These are phyloP conservation scores for Penicillium sp. DNA, from an alignment of 2,329 filamentous ascomycete species.

Conservation along the genomic window DNA sequence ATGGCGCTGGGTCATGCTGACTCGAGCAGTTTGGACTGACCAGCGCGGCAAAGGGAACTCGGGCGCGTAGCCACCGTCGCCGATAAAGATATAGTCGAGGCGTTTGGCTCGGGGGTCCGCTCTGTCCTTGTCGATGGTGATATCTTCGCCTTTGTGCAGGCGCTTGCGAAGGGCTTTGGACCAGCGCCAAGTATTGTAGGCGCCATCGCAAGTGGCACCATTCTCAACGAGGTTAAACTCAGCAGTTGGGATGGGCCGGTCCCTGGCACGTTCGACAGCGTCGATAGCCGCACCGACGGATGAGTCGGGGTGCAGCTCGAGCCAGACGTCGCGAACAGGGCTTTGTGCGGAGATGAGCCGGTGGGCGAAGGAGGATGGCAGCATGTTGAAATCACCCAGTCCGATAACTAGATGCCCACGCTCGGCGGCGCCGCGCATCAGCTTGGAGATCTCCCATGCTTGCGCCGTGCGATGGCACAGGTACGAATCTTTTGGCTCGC, in stretches of 20 bases:
- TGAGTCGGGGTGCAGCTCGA: conserved; percentile 74
- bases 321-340: conserved; percentile 78
- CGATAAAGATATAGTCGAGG: conserved; percentile 90
- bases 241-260: conserved; percentile 66
- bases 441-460: conserved; percentile 89
- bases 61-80: conserved; percentile 45
- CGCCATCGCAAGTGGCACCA: conserved; percentile 80
- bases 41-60: conserved; percentile 49
- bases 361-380: conserved; percentile 80
- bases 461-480: conserved; percentile 85
- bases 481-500: conserved; percentile 75
- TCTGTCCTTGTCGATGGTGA: conserved; percentile 60
- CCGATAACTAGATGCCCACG: conserved; percentile 78
- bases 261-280: conserved; percentile 61
- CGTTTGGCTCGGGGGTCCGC: conserved; percentile 74
- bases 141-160: conserved; percentile 61
- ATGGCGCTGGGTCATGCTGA: conserved; percentile 78
- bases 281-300: conserved; percentile 71
- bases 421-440: conserved; percentile 75
- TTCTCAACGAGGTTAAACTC: conserved; percentile 74
- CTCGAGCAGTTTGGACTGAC: conserved; percentile 64
- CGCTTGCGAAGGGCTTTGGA: conserved; percentile 63
- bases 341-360: conserved; percentile 73
- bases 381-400: conserved; percentile 94
- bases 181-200: conserved; percentile 94